Conservation (phyloP, 176 grass and related monocot genomes). For the Calamus simplicifolius region DNA sequence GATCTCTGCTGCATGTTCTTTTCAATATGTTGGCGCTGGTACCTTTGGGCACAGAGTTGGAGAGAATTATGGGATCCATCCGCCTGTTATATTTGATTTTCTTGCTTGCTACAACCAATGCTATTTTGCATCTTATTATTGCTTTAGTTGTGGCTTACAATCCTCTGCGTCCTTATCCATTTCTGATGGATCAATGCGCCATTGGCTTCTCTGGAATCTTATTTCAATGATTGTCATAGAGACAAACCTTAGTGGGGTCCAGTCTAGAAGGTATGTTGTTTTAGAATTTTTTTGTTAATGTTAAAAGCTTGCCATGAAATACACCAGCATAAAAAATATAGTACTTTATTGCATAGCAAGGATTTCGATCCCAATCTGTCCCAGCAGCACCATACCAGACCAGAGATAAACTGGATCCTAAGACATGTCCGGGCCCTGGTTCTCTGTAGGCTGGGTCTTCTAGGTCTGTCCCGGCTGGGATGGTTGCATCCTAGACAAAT, state of each 20-base stretch:
- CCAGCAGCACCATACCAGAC: too few species aligned
- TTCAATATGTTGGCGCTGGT: constrained; percentile 98
- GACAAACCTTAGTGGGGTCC: constrained; percentile 81
- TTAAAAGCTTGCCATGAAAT: too few species aligned
- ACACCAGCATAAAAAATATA: too few species aligned
- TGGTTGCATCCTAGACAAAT: too few species aligned
- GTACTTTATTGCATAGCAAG: too few species aligned
- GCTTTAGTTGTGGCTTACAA: constrained; percentile 67
- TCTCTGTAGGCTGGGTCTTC: too few species aligned
- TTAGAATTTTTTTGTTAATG: too few species aligned
- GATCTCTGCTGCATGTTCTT: constrained; percentile 75
- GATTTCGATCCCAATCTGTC: too few species aligned
- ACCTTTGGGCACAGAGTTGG: constrained; percentile 75
- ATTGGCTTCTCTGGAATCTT: constrained; percentile 97
- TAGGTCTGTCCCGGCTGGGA: too few species aligned
- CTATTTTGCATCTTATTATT: constrained; percentile 76
- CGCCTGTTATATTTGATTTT: constrained; percentile 83
- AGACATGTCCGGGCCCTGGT: too few species aligned
- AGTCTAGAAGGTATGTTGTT: constrained; percentile 64
- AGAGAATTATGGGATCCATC: constrained; percentile 97
- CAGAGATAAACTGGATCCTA: too few species aligned
- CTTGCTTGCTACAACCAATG: constrained; percentile 84
- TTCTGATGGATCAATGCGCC: constrained; percentile 69
- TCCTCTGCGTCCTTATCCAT: constrained; percentile 40
- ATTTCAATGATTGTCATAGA: constrained; percentile 99